A percentile compares a stretch with the other conserved stretches of the same genome.
phyloP scores from a whole-genome alignment of 2,329 filamentous ascomycete genomes.

The Dactylellina drechsleri region DNA sequence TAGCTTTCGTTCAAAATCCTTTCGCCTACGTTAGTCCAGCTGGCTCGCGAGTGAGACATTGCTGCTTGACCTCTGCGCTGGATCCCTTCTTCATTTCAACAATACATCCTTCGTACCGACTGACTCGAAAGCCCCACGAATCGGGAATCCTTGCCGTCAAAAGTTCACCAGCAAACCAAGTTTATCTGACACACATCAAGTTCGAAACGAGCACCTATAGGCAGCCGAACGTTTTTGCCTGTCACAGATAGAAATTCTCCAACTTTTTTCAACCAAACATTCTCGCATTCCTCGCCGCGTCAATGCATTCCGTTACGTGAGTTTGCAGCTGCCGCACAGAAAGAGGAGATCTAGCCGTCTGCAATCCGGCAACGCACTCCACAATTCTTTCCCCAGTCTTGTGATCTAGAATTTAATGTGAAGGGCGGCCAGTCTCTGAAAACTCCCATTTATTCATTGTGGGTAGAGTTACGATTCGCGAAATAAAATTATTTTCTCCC shows the following conservation, averaged over 20 bases:
- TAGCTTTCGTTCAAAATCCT: constrained; percentile 33
- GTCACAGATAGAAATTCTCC: constrained; percentile 39
- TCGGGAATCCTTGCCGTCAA: constrained; percentile 23
- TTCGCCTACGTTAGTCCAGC: constrained; percentile 28
- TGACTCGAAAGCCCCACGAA: constrained; percentile 17
- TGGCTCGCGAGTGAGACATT: constrained; percentile 32
- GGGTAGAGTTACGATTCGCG: not conserved
- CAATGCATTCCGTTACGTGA: constrained; percentile 11
- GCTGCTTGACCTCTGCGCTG: constrained; percentile 5
- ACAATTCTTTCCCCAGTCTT: not conserved
- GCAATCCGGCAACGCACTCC: constrained; percentile 30
- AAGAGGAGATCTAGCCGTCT: constrained; percentile 33
- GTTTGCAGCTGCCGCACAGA: constrained; percentile 31
- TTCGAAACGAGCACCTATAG: constrained; percentile 28
- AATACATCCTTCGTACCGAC: not conserved
- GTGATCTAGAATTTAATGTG: too few relatives aligned
- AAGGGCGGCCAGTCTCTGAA: not conserved
- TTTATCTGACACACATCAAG: constrained; percentile 46
- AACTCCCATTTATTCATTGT: not conserved
- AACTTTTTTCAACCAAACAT: not conserved
- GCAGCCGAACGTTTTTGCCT: constrained; percentile 38
- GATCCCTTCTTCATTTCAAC: constrained; percentile 4
- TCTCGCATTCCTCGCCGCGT: constrained; percentile 3
- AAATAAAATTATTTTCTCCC: not conserved
- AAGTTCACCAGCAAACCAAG: constrained; percentile 22